These are phyloP conservation scores for Cladosporium colombiae DNA, from an alignment of 2,329 filamentous ascomycete genomes.

Conservation along the genomic window DNA sequence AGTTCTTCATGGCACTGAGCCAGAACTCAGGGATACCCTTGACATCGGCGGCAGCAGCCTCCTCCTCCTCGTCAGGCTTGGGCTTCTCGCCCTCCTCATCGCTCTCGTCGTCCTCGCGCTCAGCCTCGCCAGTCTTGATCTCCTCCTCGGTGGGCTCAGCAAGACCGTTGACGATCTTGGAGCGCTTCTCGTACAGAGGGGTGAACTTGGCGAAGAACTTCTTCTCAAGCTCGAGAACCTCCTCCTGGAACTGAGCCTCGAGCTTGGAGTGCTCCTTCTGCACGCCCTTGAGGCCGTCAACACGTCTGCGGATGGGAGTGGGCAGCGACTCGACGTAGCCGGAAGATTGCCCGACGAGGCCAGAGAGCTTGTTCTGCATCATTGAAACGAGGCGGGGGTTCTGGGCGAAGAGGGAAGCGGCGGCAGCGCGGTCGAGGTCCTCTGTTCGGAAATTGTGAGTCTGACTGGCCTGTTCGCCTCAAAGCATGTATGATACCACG, in stretches of 20 bases:
- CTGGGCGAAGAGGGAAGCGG: constrained; percentile 90
- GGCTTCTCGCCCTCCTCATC: constrained; percentile 52
- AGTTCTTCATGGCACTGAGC: constrained; percentile 99
- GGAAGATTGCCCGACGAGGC: constrained; percentile 90
- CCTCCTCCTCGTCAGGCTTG: constrained; percentile 58
- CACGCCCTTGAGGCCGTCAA: constrained; percentile 93
- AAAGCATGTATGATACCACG: constrained; percentile 38
- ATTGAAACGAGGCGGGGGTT: constrained; percentile 94
- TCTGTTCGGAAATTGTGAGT: constrained; percentile 57
- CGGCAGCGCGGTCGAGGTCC: constrained; percentile 82
- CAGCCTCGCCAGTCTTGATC: constrained; percentile 80
- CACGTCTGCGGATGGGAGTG: constrained; percentile 82
- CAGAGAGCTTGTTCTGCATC: constrained; percentile 95
- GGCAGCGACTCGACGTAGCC: constrained; percentile 98
- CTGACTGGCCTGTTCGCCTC: constrained; percentile 12
- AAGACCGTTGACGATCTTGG: constrained; percentile 85
- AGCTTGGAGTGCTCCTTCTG: constrained; percentile 99
- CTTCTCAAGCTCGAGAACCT: constrained; percentile 97
- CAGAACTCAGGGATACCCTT: constrained; percentile 98
- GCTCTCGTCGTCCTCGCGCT: constrained; percentile 69
- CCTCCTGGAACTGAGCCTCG: constrained; percentile 97
- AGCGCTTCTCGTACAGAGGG: constrained; percentile 92
- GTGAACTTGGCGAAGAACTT: constrained; percentile 99
- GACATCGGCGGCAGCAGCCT: constrained; percentile 55
- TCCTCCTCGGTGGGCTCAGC: constrained; percentile 85